phyloP scores from a whole-genome alignment of 208 protist genomes.

The Acanthamoeba sp. region DNA sequence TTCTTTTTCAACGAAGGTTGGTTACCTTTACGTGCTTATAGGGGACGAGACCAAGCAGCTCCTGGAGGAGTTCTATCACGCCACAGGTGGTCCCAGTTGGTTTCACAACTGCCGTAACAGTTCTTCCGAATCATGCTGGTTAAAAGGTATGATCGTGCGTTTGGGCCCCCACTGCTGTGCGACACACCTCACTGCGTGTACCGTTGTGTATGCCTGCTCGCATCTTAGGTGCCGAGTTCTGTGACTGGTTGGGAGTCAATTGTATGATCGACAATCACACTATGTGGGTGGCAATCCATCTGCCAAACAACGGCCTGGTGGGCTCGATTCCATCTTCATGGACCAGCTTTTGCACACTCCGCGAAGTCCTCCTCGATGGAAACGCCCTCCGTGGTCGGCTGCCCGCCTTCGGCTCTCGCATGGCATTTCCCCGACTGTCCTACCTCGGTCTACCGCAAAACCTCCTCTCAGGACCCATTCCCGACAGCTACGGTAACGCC shows the following conservation, averaged over 20 bases:
- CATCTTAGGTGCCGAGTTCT: not conserved
- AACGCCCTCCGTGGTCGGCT: not conserved
- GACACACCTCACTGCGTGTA: too few species aligned
- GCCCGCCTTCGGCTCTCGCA: not conserved
- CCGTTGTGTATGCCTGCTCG: too few species aligned
- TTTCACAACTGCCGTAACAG: not conserved
- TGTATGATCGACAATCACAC: not conserved
- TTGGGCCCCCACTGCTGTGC: too few species aligned
- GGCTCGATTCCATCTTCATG: not conserved
- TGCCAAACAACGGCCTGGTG: not conserved
- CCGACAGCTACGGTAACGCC: not conserved
- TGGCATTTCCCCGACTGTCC: not conserved
- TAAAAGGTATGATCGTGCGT: too few species aligned
- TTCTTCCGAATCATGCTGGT: not conserved
- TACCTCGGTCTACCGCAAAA: not conserved
- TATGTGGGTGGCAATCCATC: not conserved
- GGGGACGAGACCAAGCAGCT: not conserved
- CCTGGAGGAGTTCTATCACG: not conserved
- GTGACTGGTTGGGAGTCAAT: not conserved
- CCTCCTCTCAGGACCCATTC: not conserved
- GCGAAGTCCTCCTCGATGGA: not conserved
- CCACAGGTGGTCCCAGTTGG: not conserved
- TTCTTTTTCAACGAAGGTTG: too few species aligned
- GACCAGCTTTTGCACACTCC: not conserved
- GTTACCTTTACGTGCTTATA: too few species aligned